Evolutionary conservation across 148 eudicot species (phyloP).

Genomic region (Polygonum aviculare): DNA sequence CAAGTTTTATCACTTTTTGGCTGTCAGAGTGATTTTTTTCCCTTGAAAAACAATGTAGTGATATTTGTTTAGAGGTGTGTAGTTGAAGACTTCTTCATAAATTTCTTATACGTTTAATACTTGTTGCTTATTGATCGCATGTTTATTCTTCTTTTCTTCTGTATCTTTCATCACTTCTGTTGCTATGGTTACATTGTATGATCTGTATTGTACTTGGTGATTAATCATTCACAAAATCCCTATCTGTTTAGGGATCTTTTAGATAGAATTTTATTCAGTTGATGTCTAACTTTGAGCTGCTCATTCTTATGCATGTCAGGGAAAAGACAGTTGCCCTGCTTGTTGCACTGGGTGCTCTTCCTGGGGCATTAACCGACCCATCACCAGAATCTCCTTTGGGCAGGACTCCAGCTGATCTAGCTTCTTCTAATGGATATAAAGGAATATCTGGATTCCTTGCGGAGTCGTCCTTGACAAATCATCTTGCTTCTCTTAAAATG

Average conservation of each 20-base stretch:
- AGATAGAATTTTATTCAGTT: background rate
- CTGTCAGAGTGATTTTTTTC: background rate
- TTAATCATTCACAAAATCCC: background rate
- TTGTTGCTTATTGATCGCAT: background rate
- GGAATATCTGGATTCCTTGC: constrained; percentile 73
- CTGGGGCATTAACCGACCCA: constrained; percentile 57
- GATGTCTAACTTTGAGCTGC: background rate
- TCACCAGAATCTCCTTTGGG: constrained; percentile 50
- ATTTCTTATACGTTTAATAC: background rate
- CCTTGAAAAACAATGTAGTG: background rate
- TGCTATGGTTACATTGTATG: background rate
- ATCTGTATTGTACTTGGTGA: background rate
- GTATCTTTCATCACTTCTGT: background rate
- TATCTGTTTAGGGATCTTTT: background rate
- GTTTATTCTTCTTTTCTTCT: background rate
- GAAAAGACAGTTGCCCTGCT: constrained; percentile 52
- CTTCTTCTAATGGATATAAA: constrained; percentile 57
- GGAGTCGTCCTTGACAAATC: constrained; percentile 48
- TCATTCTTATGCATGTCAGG: constrained; percentile 21
- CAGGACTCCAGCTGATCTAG: constrained; percentile 58
- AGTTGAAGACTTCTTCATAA: background rate
- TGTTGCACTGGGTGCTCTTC: constrained; percentile 46
- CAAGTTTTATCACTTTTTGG: background rate
- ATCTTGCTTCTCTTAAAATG: constrained; percentile 38
- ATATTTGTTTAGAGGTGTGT: background rate